A percentile compares a stretch with the other conserved stretches of the same genome.
These are phyloP conservation scores for Amylostereum chailletii DNA, from an alignment of 1,284 basidiomycete species.

Conservation along the genomic window DNA sequence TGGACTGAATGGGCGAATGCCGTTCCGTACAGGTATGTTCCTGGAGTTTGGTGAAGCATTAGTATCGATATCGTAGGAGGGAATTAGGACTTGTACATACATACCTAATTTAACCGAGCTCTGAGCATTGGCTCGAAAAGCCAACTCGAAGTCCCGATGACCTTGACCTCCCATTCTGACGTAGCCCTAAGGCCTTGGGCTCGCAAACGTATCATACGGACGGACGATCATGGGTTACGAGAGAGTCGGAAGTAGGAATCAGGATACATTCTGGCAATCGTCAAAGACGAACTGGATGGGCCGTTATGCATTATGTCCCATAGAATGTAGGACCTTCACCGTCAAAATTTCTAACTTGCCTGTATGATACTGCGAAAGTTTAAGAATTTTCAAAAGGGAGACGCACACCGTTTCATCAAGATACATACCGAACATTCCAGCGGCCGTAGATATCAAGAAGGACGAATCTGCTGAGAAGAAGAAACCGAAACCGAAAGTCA, in stretches of 20 bases:
- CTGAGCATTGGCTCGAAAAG: neutral
- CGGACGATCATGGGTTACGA: neutral
- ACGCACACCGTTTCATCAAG: too few relatives aligned
- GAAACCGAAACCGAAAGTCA: too few relatives aligned
- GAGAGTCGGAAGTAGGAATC: neutral
- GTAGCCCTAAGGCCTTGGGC: neutral
- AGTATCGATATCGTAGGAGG: neutral
- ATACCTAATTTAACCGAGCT: neutral
- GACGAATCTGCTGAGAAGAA: too few relatives aligned
- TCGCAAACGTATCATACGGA: neutral
- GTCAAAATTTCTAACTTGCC: too few relatives aligned
- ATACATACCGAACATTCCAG: too few relatives aligned
- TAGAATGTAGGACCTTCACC: too few relatives aligned
- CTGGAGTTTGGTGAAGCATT: neutral
- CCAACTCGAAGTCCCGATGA: neutral
- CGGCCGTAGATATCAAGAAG: too few relatives aligned
- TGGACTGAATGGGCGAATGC: constrained; percentile 41
- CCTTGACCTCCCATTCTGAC: neutral
- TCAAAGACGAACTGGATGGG: too few relatives aligned
- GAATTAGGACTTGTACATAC: neutral
- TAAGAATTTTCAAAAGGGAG: too few relatives aligned
- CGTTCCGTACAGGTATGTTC: constrained; percentile 25
- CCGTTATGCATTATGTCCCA: too few relatives aligned
- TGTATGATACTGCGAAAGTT: too few relatives aligned
- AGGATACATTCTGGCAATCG: too few relatives aligned